Conservation (phyloP, 257 asterid species). For the Gardenia jasminoides region DNA sequence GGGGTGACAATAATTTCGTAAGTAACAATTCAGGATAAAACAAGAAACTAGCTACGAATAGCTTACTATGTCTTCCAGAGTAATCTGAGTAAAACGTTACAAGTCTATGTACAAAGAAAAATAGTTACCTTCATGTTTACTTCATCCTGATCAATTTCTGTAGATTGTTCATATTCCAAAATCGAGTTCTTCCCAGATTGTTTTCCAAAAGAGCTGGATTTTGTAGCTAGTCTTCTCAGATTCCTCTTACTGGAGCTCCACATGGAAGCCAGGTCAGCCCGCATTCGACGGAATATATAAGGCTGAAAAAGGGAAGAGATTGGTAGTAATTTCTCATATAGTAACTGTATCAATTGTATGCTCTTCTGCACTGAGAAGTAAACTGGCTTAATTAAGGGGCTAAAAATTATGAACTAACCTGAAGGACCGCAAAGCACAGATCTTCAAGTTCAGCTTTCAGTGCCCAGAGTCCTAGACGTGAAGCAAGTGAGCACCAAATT, state of each 20-base stretch:
- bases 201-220: conserved; percentile 36
- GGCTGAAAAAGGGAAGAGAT: conserved; percentile 55
- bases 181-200: conserved; percentile 18
- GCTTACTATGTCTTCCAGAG: neutral
- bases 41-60: neutral
- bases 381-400: neutral
- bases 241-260: conserved; percentile 65
- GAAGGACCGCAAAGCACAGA: conserved; percentile 94
- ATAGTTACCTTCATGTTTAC: conserved; percentile 68
- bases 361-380: conserved; percentile 17
- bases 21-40: neutral
- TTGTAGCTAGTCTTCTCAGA: conserved; percentile 55
- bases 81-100: neutral
- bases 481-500: conserved; percentile 99
- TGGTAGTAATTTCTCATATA: neutral
- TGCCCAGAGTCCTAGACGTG: conserved; percentile 95
- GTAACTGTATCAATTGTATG: neutral
- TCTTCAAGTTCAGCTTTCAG: conserved; percentile 98
- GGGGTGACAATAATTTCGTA: neutral
- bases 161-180: conserved; percentile 48
- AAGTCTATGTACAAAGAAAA: neutral
- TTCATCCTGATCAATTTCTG: conserved; percentile 50
- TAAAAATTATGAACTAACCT: conserved; percentile 44
- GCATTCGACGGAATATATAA: conserved; percentile 64
- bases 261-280: conserved; percentile 89